Evolutionary conservation across 495 filamentous ascomycete genomes (phyloP).

Genomic region (Friedmanniomyces endolithicus): DNA sequence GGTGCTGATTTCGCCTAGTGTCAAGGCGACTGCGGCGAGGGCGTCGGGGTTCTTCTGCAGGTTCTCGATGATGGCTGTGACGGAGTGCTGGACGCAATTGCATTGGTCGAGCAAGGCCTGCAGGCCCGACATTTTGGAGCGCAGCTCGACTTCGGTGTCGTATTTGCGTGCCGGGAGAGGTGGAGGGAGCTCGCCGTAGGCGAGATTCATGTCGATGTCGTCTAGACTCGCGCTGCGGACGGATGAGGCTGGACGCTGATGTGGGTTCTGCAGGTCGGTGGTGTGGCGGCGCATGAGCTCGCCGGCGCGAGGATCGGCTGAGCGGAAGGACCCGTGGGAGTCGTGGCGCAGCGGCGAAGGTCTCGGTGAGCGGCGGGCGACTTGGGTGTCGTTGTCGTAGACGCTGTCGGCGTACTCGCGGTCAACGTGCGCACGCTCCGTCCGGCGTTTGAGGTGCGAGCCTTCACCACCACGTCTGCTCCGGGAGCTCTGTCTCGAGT

Average conservation of each 20-base stretch:
- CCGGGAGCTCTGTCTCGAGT: conserved; percentile 31
- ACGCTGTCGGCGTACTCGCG: conserved; percentile 25
- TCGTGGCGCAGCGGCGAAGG: conserved; percentile 21
- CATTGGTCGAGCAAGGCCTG: conserved; percentile 68
- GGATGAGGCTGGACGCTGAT: not conserved
- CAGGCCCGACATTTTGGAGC: conserved; percentile 52
- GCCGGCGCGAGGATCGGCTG: conserved; percentile 10
- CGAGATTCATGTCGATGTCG: conserved; percentile 74
- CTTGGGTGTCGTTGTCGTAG: conserved; percentile 26
- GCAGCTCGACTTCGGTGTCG: conserved; percentile 47
- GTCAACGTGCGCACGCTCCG: conserved; percentile 7
- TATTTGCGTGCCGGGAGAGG: conserved; percentile 28
- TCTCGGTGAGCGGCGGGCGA: conserved; percentile 10
- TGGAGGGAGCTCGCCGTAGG: conserved; percentile 63
- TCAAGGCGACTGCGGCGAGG: conserved; percentile 85
- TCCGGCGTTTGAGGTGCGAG: not conserved
- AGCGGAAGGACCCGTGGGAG: not conserved
- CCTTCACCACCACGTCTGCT: conserved; percentile 6
- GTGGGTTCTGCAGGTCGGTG: conserved; percentile 14
- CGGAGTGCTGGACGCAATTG: conserved; percentile 77
- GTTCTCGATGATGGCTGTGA: conserved; percentile 66
- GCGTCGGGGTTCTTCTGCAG: conserved; percentile 86
- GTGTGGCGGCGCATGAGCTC: conserved; percentile 28
- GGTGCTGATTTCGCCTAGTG: conserved; percentile 79
- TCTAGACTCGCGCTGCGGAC: conserved; percentile 37